A percentile compares a stretch with the other conserved stretches of the same genome.
Conservation (phyloP, 2,329 filamentous ascomycete species). For the Colletotrichum nymphaeae region DNA sequence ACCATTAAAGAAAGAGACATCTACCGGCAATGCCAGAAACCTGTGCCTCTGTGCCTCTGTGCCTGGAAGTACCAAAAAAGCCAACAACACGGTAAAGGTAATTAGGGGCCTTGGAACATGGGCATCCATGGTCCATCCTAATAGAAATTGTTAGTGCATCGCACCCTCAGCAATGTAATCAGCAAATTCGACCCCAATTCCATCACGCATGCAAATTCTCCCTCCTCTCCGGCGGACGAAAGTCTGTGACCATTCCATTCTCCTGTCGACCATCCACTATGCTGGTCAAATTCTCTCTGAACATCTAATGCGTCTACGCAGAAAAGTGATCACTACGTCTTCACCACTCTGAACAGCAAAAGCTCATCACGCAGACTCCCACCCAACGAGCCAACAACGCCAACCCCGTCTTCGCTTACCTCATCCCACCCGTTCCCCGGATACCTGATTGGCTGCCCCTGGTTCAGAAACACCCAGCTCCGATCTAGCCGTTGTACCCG, state of each 20-base stretch:
- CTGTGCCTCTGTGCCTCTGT: background rate
- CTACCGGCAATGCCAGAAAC: background rate
- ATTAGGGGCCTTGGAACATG: background rate
- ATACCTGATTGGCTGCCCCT: background rate
- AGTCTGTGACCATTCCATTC: background rate
- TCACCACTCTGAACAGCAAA: too few species aligned
- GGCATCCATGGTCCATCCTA: background rate
- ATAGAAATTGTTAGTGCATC: background rate
- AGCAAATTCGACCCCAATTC: too few species aligned
- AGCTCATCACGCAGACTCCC: too few species aligned
- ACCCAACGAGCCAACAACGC: background rate
- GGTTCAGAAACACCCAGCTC: background rate
- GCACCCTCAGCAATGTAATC: too few species aligned
- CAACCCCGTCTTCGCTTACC: background rate
- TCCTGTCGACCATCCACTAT: background rate
- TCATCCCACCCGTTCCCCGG: background rate
- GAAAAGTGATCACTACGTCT: too few species aligned
- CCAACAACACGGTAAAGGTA: background rate
- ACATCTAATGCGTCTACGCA: background rate
- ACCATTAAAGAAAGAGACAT: background rate
- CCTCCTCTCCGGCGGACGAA: background rate
- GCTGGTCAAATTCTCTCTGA: too few species aligned
- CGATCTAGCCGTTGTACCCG: background rate
- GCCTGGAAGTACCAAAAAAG: background rate
- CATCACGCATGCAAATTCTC: background rate